A percentile compares a stretch with the other conserved stretches of the same genome.
Evolutionary conservation across 768 basidiomycete genomes (phyloP).

Genomic region (Polyporus arcularius): DNA sequence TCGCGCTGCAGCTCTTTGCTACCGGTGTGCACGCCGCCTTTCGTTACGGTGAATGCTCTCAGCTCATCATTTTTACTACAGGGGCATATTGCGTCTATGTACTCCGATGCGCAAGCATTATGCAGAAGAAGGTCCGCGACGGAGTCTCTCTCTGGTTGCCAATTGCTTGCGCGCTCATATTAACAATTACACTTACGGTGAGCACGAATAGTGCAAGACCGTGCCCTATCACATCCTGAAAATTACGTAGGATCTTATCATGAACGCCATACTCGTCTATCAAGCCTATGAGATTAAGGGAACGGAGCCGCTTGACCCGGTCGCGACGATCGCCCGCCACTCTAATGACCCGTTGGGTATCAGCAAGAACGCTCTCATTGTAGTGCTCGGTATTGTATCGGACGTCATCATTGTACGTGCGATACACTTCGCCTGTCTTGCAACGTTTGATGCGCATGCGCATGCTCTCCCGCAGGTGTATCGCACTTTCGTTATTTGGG

Average conservation of each 20-base stretch:
- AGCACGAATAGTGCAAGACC: neutral
- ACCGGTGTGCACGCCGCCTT: neutral
- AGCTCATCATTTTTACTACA: neutral
- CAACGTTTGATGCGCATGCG: too few relatives aligned
- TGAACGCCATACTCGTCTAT: neutral
- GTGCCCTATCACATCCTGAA: neutral
- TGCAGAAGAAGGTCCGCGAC: neutral
- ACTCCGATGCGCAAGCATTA: neutral
- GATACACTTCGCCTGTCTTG: too few relatives aligned
- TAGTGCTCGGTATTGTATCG: conserved; percentile 2
- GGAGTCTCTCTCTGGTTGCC: conserved; percentile 2
- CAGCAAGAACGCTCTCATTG: conserved; percentile 3
- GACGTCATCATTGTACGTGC: conserved; percentile 1
- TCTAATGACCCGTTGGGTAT: neutral
- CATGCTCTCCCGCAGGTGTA: neutral
- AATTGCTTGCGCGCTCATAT: neutral
- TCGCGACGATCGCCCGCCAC: neutral
- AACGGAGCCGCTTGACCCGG: neutral
- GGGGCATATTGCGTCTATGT: conserved; percentile 7
- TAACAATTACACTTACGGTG: neutral
- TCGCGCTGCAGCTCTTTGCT: neutral
- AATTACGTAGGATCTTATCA: neutral
- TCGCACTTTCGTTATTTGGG: conserved; percentile 2
- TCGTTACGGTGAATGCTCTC: too few relatives aligned
- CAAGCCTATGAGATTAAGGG: neutral